Conservation (phyloP, 208 protist genomes). For the Acanthamoeba triangularis region DNA sequence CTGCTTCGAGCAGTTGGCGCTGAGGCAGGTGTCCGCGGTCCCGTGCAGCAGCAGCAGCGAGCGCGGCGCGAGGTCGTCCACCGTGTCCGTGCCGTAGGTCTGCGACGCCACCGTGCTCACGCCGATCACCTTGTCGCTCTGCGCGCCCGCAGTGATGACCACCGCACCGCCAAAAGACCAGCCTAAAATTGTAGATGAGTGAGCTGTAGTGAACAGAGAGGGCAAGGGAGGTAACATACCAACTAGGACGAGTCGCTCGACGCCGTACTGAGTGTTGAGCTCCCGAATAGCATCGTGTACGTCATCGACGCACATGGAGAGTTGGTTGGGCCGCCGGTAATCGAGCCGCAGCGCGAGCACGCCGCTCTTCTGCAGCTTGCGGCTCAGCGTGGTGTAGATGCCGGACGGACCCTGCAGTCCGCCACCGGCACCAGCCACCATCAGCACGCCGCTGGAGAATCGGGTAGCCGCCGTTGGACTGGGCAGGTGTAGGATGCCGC, state of each 20-base stretch:
- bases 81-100: constrained; percentile 51
- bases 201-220: too few species aligned
- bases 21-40: constrained; percentile 25
- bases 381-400: constrained; percentile 39
- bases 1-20: constrained; percentile 30
- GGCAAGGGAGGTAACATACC: not conserved
- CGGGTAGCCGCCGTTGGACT: not conserved
- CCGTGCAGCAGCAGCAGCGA: constrained; percentile 50
- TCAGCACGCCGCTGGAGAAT: not conserved
- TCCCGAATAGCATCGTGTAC: constrained; percentile 1
- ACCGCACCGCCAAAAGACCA: constrained; percentile 72
- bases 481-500: constrained; percentile 50
- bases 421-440: constrained; percentile 39
- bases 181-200: not conserved
- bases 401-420: constrained; percentile 48
- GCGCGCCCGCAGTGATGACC: constrained; percentile 7
- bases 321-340: constrained; percentile 30
- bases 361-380: constrained; percentile 46
- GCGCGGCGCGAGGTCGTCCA: not conserved
- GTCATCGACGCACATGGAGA: constrained; percentile 58
- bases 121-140: constrained; percentile 64
- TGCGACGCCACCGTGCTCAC: constrained; percentile 62
- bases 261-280: constrained; percentile 11
- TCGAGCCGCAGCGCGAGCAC: constrained; percentile 42
- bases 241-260: not conserved